Base-by-base conservation (phyloP, 73 alveolate species). In the Tetrahymena borealis region DNA sequence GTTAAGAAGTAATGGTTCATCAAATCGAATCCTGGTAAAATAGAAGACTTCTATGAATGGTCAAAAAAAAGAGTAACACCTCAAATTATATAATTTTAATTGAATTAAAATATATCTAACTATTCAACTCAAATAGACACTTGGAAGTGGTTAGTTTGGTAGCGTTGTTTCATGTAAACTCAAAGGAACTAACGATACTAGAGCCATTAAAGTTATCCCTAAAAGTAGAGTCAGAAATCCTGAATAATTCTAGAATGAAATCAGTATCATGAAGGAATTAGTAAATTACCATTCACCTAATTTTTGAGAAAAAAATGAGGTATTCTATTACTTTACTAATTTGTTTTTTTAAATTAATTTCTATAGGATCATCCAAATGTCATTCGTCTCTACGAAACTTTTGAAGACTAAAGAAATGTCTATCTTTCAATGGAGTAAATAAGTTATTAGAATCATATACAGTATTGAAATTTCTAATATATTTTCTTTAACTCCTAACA, bases 121-220 rank as follows among this genome's bases (percentile, higher is more conserved):
- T 24, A n/a, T 60, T 35, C 12, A 9, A 9, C 12, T 85, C 24
- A 91, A 90, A 37, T 43, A 93, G 90, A 97, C 96, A 78, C 95
- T 98, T 2, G 99, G 99, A 38, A 96, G 96, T 20, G 99, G 99
- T 12, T 96, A 98, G 32, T 97, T 93, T 97, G 99, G 99, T 6
- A 97, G 98, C 78, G 99, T 98, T 32, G 97, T 95, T 60, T 95
- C 94, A 93, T 98, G 98, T 6, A 85, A 93, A 11, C 98, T 96
- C 90, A 96, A 91, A 90, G 95, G 95, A 78, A 96, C 98, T 91
- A 94, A 96, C 38, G 91, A 94, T 90, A 77, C 85, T 39, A 95
- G 98, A 92, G 99, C 99, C 39, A 94, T 98, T 78, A 98, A 98
- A 96, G 94, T 96, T 31, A 96, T 97, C 33, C 95, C 98, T 10